Conservation (phyloP, 306 rosid species). For the Sophora flavescens region DNA sequence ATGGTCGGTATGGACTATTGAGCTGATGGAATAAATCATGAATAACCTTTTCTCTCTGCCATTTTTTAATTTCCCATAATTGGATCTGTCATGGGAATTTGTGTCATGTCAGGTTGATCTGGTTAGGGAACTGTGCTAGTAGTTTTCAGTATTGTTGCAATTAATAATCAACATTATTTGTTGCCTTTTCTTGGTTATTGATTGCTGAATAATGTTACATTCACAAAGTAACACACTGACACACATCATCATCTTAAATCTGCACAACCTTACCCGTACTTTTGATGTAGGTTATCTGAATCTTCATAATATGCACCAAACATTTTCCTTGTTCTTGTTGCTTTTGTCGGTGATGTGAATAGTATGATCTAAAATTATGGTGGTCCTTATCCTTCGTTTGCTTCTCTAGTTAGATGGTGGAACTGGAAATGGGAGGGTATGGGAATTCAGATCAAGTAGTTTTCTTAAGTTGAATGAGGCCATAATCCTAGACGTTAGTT, state of each 20-base stretch:
- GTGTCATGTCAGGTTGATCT: conserved; percentile 41
- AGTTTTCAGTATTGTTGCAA: conserved; percentile 21
- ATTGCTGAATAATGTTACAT: not conserved
- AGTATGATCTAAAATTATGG: conserved; percentile 34
- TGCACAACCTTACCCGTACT: not conserved
- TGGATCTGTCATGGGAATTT: conserved; percentile 53
- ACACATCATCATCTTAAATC: no score
- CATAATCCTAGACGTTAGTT: not conserved
- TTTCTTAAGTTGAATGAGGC: conserved; percentile 23
- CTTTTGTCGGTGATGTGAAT: conserved; percentile 24
- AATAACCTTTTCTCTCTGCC: conserved; percentile 4
- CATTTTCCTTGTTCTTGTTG: conserved; percentile 6
- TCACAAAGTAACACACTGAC: not conserved
- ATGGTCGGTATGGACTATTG: conserved; percentile 47
- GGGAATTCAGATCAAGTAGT: conserved; percentile 32
- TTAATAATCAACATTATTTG: conserved; percentile 7
- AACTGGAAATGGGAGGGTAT: not conserved
- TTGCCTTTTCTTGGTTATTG: conserved; percentile 30
- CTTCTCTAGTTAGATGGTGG: conserved; percentile 5
- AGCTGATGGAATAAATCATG: conserved; percentile 45
- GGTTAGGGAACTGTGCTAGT: conserved; percentile 3
- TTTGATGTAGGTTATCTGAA: no score
- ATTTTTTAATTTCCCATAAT: conserved; percentile 2
- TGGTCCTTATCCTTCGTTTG: conserved; percentile 13
- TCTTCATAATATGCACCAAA: not conserved